phyloP scores from a whole-genome alignment of 176 grass and related monocot species.

The Oryza officinalis region DNA sequence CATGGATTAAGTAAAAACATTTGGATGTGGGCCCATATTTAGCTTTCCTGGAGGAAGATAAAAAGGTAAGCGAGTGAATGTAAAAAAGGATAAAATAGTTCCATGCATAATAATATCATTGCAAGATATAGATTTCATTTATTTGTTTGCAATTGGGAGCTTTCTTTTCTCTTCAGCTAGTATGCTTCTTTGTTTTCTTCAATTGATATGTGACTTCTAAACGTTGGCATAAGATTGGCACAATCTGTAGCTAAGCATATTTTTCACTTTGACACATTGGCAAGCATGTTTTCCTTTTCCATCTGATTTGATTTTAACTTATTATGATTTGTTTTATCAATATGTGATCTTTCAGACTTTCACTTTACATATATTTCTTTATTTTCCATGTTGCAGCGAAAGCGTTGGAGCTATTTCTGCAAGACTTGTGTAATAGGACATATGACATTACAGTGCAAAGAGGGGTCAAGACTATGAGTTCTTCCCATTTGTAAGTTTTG shows the following conservation, averaged over 20 bases:
- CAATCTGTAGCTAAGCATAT: not conserved
- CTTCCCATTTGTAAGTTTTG: conserved; percentile 84
- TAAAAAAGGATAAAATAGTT: not conserved
- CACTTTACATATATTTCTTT: conserved; percentile 17
- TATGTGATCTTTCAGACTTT: conserved; percentile 13
- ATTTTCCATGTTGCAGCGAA: conserved; percentile 63
- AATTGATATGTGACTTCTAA: conserved; percentile 7
- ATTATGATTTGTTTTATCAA: conserved; percentile 13
- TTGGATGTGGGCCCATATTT: not conserved
- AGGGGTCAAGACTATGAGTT: conserved; percentile 83
- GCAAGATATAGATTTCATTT: not conserved
- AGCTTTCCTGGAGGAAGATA: not conserved
- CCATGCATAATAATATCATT: not conserved
- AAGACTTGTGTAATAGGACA: conserved; percentile 94
- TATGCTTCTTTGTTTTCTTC: not conserved
- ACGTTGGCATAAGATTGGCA: not conserved
- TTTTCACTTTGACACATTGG: not conserved
- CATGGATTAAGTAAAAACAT: not conserved
- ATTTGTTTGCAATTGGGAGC: not conserved
- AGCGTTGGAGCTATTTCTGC: conserved; percentile 95
- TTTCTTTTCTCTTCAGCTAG: not conserved
- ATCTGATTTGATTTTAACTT: not conserved
- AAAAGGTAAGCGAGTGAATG: not conserved
- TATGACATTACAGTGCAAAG: conserved; percentile 72
- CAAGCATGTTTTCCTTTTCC: conserved; percentile 11